A percentile compares a stretch with the other conserved stretches of the same genome.
Conservation (phyloP, 2,329 filamentous ascomycete species). For the Colletotrichum cordylinicola region DNA sequence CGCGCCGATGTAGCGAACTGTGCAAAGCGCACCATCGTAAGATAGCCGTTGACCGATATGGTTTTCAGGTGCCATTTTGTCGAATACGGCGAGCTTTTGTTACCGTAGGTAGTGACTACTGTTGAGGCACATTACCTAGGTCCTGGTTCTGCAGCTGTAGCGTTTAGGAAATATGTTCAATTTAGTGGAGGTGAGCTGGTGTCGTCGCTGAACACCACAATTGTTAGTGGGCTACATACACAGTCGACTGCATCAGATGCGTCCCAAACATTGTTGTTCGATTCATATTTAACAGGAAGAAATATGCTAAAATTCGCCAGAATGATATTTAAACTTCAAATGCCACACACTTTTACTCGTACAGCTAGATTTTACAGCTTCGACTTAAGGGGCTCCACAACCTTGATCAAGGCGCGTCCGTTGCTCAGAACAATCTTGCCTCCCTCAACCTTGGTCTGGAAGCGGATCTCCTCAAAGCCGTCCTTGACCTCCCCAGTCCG, state of each 20-base stretch:
- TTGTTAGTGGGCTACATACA: conserved; percentile 3
- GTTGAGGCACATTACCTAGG: neutral
- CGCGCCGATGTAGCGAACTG: conserved; percentile 80
- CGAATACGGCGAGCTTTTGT: neutral
- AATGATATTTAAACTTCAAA: neutral
- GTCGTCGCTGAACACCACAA: neutral
- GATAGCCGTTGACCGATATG: conserved; percentile 79
- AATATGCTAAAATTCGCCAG: neutral
- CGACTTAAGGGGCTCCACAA: conserved; percentile 59
- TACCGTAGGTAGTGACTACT: neutral
- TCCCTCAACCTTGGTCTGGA: conserved; percentile 77
- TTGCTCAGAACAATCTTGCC: conserved; percentile 90
- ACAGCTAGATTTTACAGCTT: conserved; percentile 59
- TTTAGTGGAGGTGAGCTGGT: neutral
- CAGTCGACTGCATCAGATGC: neutral
- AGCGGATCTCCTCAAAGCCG: conserved; percentile 82
- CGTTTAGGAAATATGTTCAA: neutral
- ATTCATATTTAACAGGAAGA: neutral
- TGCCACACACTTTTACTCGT: neutral
- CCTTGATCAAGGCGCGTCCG: conserved; percentile 79
- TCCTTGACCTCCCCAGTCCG: conserved; percentile 70
- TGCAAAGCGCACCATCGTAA: conserved; percentile 79
- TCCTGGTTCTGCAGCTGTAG: neutral
- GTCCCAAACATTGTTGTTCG: neutral
- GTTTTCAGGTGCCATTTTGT: conserved; percentile 42